Evolutionary conservation across 805 yeast species (phyloP).

Genomic region (Phaffomyces thermotolerans): DNA sequence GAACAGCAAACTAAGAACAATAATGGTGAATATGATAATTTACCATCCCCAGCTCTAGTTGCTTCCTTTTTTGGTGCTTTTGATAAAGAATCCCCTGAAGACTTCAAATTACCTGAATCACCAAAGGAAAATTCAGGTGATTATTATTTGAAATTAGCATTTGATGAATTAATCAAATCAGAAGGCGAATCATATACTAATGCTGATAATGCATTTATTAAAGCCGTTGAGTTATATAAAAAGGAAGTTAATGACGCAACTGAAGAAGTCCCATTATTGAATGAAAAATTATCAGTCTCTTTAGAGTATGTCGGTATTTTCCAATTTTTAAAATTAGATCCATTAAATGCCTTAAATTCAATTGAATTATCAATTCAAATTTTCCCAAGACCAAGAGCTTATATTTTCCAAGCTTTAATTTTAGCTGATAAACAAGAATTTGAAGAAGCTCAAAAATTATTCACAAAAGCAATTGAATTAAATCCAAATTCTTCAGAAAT

Average conservation of each 20-base stretch:
- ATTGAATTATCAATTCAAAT: conserved; percentile 59
- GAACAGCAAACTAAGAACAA: conserved; percentile 12
- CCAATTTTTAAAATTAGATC: conserved; percentile 72
- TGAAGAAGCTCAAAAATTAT: conserved; percentile 58
- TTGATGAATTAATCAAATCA: conserved; percentile 44
- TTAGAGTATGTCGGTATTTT: conserved; percentile 80
- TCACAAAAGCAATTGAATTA: conserved; percentile 60
- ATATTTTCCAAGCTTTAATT: conserved; percentile 74
- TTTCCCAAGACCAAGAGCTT: conserved; percentile 73
- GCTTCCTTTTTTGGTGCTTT: conserved; percentile 89
- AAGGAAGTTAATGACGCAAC: conserved; percentile 18
- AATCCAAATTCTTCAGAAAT: conserved; percentile 73
- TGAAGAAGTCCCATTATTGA: conserved; percentile 21
- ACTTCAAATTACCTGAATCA: conserved; percentile 41
- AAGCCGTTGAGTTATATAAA: conserved; percentile 47
- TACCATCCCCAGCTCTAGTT: conserved; percentile 80
- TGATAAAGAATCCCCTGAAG: conserved; percentile 38
- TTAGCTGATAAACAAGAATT: conserved; percentile 78
- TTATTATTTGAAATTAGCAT: conserved; percentile 56
- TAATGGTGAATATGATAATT: conserved; percentile 24
- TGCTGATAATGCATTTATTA: conserved; percentile 38
- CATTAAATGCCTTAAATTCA: conserved; percentile 53
- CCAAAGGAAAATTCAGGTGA: conserved; percentile 43
- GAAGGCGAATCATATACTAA: conserved; percentile 30
- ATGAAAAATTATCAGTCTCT: conserved; percentile 55